Evolutionary conservation across 83 land plant genomes (phyloP).

Genomic region (Larix sibirica): DNA sequence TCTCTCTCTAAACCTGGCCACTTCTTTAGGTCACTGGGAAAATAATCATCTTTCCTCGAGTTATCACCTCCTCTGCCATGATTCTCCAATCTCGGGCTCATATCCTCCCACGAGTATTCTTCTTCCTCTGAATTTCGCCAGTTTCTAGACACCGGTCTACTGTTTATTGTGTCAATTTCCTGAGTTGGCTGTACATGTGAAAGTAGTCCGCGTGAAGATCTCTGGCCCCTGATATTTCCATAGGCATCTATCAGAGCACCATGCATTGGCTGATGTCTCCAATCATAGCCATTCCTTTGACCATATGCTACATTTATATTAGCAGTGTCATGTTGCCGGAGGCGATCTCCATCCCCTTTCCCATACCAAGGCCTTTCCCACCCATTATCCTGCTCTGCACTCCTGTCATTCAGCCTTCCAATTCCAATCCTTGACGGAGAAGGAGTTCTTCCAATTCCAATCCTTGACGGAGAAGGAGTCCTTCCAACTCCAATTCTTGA

Average conservation of each 20-base stretch:
- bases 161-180: constrained; percentile 25
- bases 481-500: constrained; percentile 16
- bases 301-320: constrained; percentile 11
- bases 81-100: constrained; percentile 40
- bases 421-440: constrained; percentile 15
- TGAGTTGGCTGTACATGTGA: constrained; percentile 21
- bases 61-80: constrained; percentile 21
- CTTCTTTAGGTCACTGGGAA: constrained; percentile 42
- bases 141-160: constrained; percentile 35
- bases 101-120: constrained; percentile 88
- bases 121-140: constrained; percentile 96
- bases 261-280: constrained; percentile 6
- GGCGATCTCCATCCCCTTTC: constrained; percentile 23
- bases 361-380: constrained; percentile 36
- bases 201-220: constrained; percentile 16
- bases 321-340: constrained; percentile 16
- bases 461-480: constrained; percentile 9
- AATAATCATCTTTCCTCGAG: constrained; percentile 32
- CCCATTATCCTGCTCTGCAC: constrained; percentile 22
- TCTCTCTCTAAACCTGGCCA: constrained; percentile 28
- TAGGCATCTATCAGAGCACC: constrained; percentile 32
- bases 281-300: constrained; percentile 51
- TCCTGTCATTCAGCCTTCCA: constrained; percentile 28
- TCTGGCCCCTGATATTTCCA: constrained; percentile 28
- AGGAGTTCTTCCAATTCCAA: constrained; percentile 12